A percentile compares a stretch with the other conserved stretches of the same genome.
Evolutionary conservation across 257 asterid species (phyloP).

Genomic region (Ilex asprella): DNA sequence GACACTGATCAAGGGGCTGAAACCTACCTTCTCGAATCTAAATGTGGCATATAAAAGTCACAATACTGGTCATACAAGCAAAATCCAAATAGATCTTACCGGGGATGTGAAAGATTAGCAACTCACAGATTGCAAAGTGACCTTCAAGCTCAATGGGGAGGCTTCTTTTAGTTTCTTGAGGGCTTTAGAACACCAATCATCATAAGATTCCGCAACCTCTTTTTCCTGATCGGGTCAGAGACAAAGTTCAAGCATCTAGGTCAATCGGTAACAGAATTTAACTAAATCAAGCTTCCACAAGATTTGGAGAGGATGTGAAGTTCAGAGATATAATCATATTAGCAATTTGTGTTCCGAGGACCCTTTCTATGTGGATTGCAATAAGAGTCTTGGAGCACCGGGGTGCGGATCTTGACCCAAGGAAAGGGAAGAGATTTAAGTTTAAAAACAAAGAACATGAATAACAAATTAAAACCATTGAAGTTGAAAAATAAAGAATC

Average conservation of each 20-base stretch:
- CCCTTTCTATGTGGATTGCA: no score
- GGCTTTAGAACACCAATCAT: constrained; percentile 35
- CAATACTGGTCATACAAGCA: background rate
- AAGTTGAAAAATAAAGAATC: no score
- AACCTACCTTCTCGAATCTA: constrained; percentile 94
- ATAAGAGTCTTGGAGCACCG: no score
- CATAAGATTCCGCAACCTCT: constrained; percentile 40
- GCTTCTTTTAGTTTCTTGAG: constrained; percentile 66
- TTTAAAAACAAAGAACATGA: no score
- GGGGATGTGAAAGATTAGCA: constrained; percentile 8
- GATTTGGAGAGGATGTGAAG: no score
- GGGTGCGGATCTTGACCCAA: no score
- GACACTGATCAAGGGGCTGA: constrained; percentile 87
- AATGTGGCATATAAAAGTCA: constrained; percentile 13
- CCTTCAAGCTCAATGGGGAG: constrained; percentile 90
- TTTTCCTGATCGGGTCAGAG: constrained; percentile 41
- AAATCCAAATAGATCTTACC: background rate
- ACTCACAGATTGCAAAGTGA: constrained; percentile 89
- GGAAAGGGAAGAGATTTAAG: no score
- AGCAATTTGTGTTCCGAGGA: no score
- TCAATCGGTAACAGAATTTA: background rate
- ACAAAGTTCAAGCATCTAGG: background rate
- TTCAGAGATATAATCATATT: no score
- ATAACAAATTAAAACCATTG: no score
- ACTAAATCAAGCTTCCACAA: background rate